Percentiles rank a stretch among this genome's conserved stretches.
These are phyloP conservation scores for Aspergillus saccharolyticus DNA, from an alignment of 495 filamentous ascomycete genomes.

Conservation along the genomic window DNA sequence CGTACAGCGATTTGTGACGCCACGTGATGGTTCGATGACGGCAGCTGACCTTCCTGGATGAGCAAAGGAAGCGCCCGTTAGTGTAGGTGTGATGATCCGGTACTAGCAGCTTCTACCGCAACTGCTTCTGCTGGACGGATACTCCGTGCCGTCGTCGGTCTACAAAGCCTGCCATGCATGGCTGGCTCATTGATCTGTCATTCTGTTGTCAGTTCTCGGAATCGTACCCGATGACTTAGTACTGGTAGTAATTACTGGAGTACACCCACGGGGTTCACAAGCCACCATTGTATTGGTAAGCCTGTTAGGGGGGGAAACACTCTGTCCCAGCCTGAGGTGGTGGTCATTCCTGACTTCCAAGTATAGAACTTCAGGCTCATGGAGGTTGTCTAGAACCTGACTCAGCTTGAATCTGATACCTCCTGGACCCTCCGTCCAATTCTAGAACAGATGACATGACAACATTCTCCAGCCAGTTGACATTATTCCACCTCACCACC, in stretches of 20 bases:
- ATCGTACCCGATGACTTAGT: background rate
- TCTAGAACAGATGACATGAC: slow-evolving; percentile 5
- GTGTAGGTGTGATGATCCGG: background rate
- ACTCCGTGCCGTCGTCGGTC: background rate
- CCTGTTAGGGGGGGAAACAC: too few relatives aligned
- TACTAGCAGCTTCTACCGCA: background rate
- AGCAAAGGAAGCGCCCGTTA: slow-evolving; percentile 11
- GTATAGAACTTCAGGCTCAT: slow-evolving; percentile 4
- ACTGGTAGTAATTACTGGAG: too few relatives aligned
- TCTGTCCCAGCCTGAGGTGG: background rate
- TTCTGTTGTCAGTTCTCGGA: background rate
- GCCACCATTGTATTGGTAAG: background rate
- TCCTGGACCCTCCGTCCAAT: background rate
- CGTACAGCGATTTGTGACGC: slow-evolving; percentile 18
- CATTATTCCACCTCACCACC: background rate
- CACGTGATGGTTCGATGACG: slow-evolving; percentile 29
- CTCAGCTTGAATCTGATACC: background rate
- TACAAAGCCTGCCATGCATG: background rate
- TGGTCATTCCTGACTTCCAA: slow-evolving; percentile 2
- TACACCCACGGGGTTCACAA: background rate
- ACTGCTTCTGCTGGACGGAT: background rate
- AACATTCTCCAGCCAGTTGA: slow-evolving; percentile 7
- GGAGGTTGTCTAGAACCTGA: slow-evolving; percentile 12
- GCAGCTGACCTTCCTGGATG: slow-evolving; percentile 21
- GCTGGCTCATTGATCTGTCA: background rate